These are phyloP conservation scores for Podaxis pistillaris DNA, from an alignment of 768 basidiomycete species.

Conservation along the genomic window DNA sequence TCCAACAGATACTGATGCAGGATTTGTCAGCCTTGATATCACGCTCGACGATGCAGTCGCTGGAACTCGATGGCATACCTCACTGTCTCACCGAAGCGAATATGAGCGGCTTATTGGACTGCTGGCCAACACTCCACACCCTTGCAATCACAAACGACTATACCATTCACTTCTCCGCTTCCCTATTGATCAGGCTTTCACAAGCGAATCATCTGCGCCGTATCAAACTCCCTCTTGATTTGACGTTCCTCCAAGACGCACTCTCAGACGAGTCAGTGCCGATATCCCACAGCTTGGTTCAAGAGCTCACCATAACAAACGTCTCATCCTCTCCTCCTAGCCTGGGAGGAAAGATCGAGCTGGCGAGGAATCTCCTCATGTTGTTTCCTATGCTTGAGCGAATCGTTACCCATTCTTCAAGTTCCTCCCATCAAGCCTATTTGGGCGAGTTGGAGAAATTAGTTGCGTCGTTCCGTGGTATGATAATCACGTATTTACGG, in stretches of 20 bases:
- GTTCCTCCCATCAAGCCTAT: neutral
- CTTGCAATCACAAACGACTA: conserved; percentile 5
- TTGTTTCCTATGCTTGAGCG: conserved; percentile 4
- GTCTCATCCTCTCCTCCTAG: neutral
- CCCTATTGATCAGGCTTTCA: conserved; percentile 1
- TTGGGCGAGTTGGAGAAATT: conserved; percentile 1
- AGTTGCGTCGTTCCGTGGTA: neutral
- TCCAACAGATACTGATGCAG: conserved; percentile 7
- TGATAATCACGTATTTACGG: neutral
- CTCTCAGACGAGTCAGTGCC: neutral
- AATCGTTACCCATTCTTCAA: neutral
- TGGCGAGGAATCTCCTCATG: conserved; percentile 5
- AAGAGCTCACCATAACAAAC: conserved; percentile 4
- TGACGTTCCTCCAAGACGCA: neutral
- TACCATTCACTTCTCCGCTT: conserved; percentile 1
- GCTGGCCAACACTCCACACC: conserved; percentile 4
- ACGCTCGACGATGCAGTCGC: neutral
- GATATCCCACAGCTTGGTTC: neutral
- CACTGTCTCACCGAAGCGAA: conserved; percentile 6
- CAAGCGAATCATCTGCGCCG: neutral
- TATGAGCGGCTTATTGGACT: neutral
- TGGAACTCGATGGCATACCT: neutral
- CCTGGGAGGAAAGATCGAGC: neutral
- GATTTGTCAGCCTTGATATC: conserved; percentile 3
- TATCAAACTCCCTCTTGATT: conserved; percentile 2